Conservation (phyloP, 208 protist genomes). For the Trypanosoma avium region DNA sequence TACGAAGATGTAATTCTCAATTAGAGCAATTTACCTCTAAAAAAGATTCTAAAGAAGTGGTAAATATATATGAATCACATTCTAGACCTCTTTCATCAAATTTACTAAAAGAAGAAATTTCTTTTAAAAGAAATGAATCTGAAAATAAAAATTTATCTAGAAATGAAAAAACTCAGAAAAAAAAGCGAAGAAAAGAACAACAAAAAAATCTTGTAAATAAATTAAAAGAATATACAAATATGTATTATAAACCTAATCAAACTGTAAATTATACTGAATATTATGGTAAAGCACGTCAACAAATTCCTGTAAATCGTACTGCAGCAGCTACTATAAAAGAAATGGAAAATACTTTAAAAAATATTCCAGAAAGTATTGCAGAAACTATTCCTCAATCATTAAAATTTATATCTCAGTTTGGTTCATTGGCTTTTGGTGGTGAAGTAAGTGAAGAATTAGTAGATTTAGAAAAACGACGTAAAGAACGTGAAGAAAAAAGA, state of each 20-base stretch:
- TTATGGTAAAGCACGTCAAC: constrained; percentile 37
- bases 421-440: constrained; percentile 52
- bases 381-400: constrained; percentile 13
- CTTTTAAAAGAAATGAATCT: too few species aligned
- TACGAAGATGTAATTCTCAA: too few species aligned
- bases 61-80: too few species aligned
- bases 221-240: constrained; percentile 56
- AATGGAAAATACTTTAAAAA: constrained; percentile 18
- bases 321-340: constrained; percentile 26
- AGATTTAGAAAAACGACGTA: constrained; percentile 43
- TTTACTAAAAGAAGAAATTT: too few species aligned
- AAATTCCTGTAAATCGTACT: constrained; percentile 9
- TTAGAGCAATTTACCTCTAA: too few species aligned
- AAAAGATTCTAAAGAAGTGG: too few species aligned
- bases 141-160: too few species aligned
- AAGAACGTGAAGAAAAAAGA: constrained; percentile 34
- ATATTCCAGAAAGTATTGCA: constrained; percentile 16
- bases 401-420: constrained; percentile 32
- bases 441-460: constrained; percentile 24
- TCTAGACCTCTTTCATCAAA: too few species aligned
- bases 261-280: constrained; percentile 69
- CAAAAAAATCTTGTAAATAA: constrained; percentile 27
- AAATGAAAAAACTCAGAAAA: constrained; percentile 3
- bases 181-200: constrained; percentile 25
- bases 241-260: constrained; percentile 35